Percentiles rank a stretch among this genome's conserved stretches.
phyloP scores from a whole-genome alignment of 2,329 filamentous ascomycete species.

The Colletotrichum falcatum region DNA sequence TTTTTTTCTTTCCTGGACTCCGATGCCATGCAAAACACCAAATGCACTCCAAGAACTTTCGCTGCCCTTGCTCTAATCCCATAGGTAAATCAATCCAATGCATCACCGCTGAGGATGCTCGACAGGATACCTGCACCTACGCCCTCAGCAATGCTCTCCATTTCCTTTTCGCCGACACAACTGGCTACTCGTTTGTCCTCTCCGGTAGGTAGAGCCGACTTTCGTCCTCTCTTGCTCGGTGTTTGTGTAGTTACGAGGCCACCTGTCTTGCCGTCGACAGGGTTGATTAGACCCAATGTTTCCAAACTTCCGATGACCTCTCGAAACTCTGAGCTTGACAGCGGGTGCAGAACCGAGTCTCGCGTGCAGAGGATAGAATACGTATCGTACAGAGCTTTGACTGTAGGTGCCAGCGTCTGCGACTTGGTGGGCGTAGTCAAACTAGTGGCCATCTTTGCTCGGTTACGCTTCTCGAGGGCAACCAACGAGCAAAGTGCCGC shows the following conservation, averaged over 20 bases:
- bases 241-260: conserved; percentile 74
- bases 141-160: conserved; percentile 76
- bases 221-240: conserved; percentile 76
- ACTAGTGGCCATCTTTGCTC: conserved; percentile 58
- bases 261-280: conserved; percentile 76
- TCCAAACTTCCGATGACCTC: conserved; percentile 93
- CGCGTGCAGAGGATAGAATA: conserved; percentile 86
- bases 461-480: conserved; percentile 83
- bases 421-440: conserved; percentile 71
- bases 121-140: conserved; percentile 70
- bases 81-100: conserved; percentile 59
- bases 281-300: conserved; percentile 83
- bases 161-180: conserved; percentile 83
- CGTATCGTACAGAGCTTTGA: conserved; percentile 85
- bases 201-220: conserved; percentile 62
- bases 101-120: conserved; percentile 72
- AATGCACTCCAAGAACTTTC: conserved; percentile 16
- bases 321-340: conserved; percentile 92
- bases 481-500: conserved; percentile 90
- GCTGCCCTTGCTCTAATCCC: conserved; percentile 35
- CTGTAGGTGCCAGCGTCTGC: conserved; percentile 75
- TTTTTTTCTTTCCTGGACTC: conserved; percentile 6
- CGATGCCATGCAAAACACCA: conserved; percentile 41
- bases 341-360: conserved; percentile 89
- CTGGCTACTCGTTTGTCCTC: conserved; percentile 86